Evolutionary conservation across 805 yeast genomes (phyloP).

Genomic region (Ogataea pini): DNA sequence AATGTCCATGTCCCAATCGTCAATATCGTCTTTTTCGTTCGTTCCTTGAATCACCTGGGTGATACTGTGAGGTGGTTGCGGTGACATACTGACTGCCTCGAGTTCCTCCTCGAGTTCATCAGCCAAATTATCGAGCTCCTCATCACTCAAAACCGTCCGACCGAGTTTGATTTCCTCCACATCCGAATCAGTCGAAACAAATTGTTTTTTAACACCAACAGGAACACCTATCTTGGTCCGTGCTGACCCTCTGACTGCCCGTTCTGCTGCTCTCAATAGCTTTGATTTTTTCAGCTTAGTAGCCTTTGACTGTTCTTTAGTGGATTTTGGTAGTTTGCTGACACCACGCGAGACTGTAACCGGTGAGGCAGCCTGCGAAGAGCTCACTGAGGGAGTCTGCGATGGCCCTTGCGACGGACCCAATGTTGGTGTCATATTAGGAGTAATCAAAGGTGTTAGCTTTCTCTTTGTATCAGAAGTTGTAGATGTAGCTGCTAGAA

Average conservation of each 20-base stretch:
- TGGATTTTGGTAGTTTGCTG: too few relatives aligned
- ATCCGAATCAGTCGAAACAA: conserved; percentile 17
- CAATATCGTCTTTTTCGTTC: conserved; percentile 9
- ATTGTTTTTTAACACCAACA: background rate
- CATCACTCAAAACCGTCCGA: conserved; percentile 17
- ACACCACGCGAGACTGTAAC: background rate
- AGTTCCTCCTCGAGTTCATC: conserved; percentile 29
- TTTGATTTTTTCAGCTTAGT: conserved; percentile 23
- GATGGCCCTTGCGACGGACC: conserved; percentile 7
- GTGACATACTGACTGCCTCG: conserved; percentile 7
- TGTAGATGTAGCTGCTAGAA: background rate
- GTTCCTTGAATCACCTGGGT: conserved; percentile 9
- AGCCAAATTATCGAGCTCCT: conserved; percentile 26
- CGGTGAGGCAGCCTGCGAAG: background rate
- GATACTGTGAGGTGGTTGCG: conserved; percentile 6
- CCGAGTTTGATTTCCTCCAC: conserved; percentile 22
- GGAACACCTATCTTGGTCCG: conserved; percentile 3
- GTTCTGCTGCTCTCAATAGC: conserved; percentile 24
- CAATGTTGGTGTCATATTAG: conserved; percentile 9
- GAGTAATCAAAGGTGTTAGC: background rate
- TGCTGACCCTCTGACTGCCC: conserved; percentile 11
- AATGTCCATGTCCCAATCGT: conserved; percentile 25
- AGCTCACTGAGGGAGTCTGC: background rate
- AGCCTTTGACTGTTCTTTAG: background rate
- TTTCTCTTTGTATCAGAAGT: conserved; percentile 5